These are phyloP conservation scores for Trichophyton simii DNA, from an alignment of 2,329 filamentous ascomycete genomes.

Conservation along the genomic window DNA sequence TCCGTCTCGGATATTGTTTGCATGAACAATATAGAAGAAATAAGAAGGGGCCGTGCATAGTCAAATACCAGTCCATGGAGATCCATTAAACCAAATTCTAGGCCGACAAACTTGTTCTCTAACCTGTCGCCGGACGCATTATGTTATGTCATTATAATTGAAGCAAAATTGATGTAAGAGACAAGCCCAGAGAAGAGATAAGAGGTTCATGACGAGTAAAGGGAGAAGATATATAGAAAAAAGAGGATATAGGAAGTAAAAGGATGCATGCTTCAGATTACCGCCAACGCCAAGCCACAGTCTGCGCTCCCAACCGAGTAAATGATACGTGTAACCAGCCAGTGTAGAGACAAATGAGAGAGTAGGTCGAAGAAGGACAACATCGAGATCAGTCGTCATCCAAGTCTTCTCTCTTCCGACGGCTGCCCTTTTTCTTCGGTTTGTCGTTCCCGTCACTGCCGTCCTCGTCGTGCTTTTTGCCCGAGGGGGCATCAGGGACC, in stretches of 20 bases:
- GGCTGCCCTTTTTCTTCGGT: conserved; percentile 35
- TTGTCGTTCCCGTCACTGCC: conserved; percentile 36
- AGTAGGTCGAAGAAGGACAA: background rate
- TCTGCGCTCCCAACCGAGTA: background rate
- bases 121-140: background rate
- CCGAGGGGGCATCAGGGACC: conserved; percentile 51
- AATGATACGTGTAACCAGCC: background rate
- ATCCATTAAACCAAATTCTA: background rate
- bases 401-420: conserved; percentile 31
- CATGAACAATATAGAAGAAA: no score
- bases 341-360: background rate
- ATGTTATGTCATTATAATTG: background rate
- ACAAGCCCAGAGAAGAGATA: background rate
- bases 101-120: background rate
- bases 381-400: conserved; percentile 17
- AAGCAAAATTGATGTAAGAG: background rate
- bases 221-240: background rate
- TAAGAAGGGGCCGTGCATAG: no score
- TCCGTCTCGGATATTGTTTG: no score
- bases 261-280: background rate
- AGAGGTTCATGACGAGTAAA: background rate
- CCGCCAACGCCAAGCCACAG: background rate
- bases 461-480: conserved; percentile 32
- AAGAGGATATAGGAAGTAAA: background rate
- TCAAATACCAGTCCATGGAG: no score